These are phyloP conservation scores for Rhodotorula sp. DNA, from an alignment of 1,284 basidiomycete genomes.

Conservation along the genomic window DNA sequence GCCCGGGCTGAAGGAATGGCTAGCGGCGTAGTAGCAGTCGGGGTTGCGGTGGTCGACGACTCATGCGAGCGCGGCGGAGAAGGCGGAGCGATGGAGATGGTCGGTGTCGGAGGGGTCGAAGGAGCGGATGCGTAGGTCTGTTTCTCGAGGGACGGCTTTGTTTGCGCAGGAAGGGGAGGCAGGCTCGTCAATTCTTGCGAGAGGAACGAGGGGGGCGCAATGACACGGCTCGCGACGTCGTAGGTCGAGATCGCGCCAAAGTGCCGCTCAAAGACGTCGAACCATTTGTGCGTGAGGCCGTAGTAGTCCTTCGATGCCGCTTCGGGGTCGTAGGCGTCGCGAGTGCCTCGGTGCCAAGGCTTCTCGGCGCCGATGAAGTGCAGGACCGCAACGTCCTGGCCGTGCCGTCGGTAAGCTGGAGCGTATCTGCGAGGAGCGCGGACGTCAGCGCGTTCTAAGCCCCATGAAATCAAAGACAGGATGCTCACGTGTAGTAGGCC, in stretches of 20 bases:
- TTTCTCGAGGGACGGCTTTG: slow-evolving; percentile 60
- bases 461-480: neutral
- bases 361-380: slow-evolving; percentile 95
- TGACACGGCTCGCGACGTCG: slow-evolving; percentile 43
- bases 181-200: neutral
- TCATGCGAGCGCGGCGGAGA: neutral
- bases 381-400: slow-evolving; percentile 78
- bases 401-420: slow-evolving; percentile 90
- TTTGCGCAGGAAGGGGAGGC: slow-evolving; percentile 13
- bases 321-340: slow-evolving; percentile 42
- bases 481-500: slow-evolving; percentile 87
- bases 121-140: neutral
- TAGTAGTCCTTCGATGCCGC: slow-evolving; percentile 61
- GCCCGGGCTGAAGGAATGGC: slow-evolving; percentile 22
- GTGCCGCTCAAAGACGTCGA: slow-evolving; percentile 79
- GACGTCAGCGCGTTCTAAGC: neutral
- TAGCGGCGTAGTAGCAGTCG: neutral
- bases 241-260: slow-evolving; percentile 59
- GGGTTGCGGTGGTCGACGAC: too few relatives aligned
- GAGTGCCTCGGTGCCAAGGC: slow-evolving; percentile 69
- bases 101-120: slow-evolving; percentile 7
- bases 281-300: slow-evolving; percentile 84
- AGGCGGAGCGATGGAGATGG: slow-evolving; percentile 26
- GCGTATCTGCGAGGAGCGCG: slow-evolving; percentile 64
- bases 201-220: slow-evolving; percentile 8